These are phyloP conservation scores for Heliosperma pusillum DNA, from an alignment of 148 eudicot genomes.

Conservation along the genomic window DNA sequence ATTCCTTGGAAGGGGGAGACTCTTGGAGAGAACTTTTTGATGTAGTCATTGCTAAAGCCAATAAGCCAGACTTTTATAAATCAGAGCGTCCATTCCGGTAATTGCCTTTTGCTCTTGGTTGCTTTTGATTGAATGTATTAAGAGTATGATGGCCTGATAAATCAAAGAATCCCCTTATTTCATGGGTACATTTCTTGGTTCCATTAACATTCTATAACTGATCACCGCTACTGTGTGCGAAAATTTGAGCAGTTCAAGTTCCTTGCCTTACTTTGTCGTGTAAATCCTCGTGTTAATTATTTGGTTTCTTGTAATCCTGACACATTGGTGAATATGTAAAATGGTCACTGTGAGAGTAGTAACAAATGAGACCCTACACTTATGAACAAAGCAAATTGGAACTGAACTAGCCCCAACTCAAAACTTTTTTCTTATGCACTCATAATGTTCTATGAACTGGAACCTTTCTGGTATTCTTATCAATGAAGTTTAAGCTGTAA, in stretches of 20 bases:
- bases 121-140: background rate
- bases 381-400: no score
- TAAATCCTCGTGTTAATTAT: no score
- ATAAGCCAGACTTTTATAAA: slow-evolving; percentile 93
- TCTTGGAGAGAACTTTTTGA: slow-evolving; percentile 99
- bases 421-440: no score
- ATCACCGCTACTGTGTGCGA: background rate
- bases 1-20: slow-evolving; percentile 65
- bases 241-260: background rate
- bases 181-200: background rate
- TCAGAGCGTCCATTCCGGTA: slow-evolving; percentile 98
- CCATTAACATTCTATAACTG: background rate
- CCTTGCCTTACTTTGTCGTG: no score
- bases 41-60: slow-evolving; percentile 97
- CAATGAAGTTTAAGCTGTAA: background rate
- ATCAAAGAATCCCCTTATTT: background rate
- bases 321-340: background rate
- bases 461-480: background rate
- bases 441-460: background rate
- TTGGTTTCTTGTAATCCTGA: background rate
- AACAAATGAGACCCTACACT: background rate
- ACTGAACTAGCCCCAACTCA: no score
- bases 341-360: background rate
- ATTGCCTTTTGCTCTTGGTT: slow-evolving; percentile 20
- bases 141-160: background rate